Percentiles rank a stretch among this genome's conserved stretches.
phyloP scores from a whole-genome alignment of 2,329 filamentous ascomycete genomes.

The Chrysosporium queenslandicum region DNA sequence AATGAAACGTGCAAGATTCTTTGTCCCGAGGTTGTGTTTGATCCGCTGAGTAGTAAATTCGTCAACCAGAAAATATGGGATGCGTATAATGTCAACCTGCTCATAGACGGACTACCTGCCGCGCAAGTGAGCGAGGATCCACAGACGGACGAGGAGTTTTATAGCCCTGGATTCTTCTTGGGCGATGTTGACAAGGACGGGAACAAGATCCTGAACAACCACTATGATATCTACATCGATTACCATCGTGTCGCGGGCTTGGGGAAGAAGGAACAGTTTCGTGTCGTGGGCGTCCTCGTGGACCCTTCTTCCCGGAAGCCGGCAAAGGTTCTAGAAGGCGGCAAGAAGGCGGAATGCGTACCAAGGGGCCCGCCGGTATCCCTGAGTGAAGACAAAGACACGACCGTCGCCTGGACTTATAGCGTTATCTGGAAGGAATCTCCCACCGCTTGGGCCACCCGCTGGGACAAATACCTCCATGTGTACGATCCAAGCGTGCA shows the following conservation, averaged over 20 bases:
- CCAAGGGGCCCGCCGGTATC: constrained; percentile 48
- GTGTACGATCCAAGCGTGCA: constrained; percentile 97
- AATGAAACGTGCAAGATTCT: constrained; percentile 82
- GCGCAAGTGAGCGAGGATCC: constrained; percentile 73
- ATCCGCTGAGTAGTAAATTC: constrained; percentile 59
- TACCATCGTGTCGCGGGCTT: constrained; percentile 67
- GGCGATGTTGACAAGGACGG: constrained; percentile 49
- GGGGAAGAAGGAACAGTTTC: constrained; percentile 50
- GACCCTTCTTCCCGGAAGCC: constrained; percentile 64
- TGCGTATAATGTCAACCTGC: constrained; percentile 88
- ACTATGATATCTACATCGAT: constrained; percentile 88
- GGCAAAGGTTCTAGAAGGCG: constrained; percentile 38
- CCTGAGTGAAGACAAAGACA: constrained; percentile 54
- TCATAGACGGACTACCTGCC: constrained; percentile 87
- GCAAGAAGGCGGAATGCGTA: constrained; percentile 52
- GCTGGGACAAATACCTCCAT: constrained; percentile 98
- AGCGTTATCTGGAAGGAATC: constrained; percentile 83
- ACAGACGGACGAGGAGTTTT: constrained; percentile 67
- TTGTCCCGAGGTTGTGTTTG: constrained; percentile 58
- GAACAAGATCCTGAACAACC: constrained; percentile 67
- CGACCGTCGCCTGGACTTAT: constrained; percentile 75
- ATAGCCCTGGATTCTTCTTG: constrained; percentile 82
- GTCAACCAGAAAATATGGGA: constrained; percentile 73
- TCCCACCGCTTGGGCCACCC: constrained; percentile 80
- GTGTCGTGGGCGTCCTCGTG: constrained; percentile 87